Conservation (phyloP, 345 rosid genomes). For the Cochlearia excelsa region DNA sequence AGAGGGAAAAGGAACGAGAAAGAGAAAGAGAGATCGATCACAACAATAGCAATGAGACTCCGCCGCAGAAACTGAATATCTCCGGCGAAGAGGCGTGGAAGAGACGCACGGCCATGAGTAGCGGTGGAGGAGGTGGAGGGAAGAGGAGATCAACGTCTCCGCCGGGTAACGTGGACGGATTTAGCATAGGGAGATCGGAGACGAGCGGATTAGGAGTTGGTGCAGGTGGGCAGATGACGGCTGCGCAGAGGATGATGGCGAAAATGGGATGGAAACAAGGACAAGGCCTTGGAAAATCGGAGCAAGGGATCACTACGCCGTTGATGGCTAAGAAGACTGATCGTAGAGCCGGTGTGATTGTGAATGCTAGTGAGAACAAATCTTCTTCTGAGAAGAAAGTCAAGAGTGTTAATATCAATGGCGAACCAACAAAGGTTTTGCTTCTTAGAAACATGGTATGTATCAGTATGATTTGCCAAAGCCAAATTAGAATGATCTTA, state of each 20-base stretch:
- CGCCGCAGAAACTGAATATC: constrained; percentile 39
- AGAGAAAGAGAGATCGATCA: constrained; percentile 36
- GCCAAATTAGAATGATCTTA: not conserved
- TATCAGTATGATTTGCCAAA: not conserved
- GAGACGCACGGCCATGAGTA: constrained; percentile 90
- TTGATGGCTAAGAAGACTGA: constrained; percentile 98
- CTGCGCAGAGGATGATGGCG: constrained; percentile 99
- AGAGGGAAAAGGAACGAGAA: constrained; percentile 46
- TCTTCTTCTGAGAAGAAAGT: constrained; percentile 72
- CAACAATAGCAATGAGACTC: not conserved
- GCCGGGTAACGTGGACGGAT: constrained; percentile 57
- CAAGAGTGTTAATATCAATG: constrained; percentile 79
- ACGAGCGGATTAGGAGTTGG: constrained; percentile 89
- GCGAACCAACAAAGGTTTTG: constrained; percentile 81
- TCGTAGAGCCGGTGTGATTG: constrained; percentile 96
- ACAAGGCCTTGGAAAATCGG: constrained; percentile 92
- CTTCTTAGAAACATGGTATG: constrained; percentile 91
- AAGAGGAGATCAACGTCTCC: constrained; percentile 75
- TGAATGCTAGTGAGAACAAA: constrained; percentile 79
- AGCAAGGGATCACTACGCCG: constrained; percentile 96
- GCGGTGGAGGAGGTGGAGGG: constrained; percentile 45
- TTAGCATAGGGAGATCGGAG: constrained; percentile 79
- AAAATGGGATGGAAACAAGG: constrained; percentile 99
- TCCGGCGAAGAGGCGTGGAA: constrained; percentile 99
- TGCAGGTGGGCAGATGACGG: constrained; percentile 99